A percentile compares a stretch with the other conserved stretches of the same genome.
These are phyloP conservation scores for Phaeosphaeria sp. DNA, from an alignment of 2,329 filamentous ascomycete species.

Conservation along the genomic window DNA sequence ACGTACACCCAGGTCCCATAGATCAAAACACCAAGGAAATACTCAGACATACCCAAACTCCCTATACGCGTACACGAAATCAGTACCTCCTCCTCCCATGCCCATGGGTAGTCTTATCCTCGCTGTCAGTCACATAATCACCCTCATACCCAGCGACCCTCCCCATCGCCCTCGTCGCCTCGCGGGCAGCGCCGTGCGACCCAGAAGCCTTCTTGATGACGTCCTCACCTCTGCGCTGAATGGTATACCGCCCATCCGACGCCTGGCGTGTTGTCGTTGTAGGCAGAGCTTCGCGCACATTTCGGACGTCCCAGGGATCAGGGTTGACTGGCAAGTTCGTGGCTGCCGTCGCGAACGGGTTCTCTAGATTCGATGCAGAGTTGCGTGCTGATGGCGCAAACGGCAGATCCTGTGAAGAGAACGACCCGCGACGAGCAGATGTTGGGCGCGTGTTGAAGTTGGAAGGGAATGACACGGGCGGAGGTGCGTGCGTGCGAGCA, in stretches of 20 bases:
- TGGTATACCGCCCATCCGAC: slow-evolving; percentile 13
- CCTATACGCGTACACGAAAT: neutral
- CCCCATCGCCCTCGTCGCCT: slow-evolving; percentile 25
- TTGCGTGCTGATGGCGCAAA: slow-evolving; percentile 21
- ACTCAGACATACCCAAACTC: neutral
- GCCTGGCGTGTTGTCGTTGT: slow-evolving; percentile 16
- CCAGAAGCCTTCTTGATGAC: slow-evolving; percentile 14
- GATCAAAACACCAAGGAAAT: neutral
- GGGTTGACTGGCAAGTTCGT: slow-evolving; percentile 10
- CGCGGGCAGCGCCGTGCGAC: slow-evolving; percentile 17
- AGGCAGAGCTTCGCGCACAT: slow-evolving; percentile 26
- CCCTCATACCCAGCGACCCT: slow-evolving; percentile 17
- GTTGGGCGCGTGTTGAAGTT: slow-evolving; percentile 24
- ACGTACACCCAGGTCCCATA: no score
- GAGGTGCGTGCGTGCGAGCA: slow-evolving; percentile 22
- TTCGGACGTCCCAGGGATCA: slow-evolving; percentile 37
- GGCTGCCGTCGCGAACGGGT: slow-evolving; percentile 16
- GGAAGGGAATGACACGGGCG: slow-evolving; percentile 25
- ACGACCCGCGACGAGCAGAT: slow-evolving; percentile 31
- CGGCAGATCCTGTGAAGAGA: slow-evolving; percentile 21
- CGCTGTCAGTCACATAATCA: slow-evolving; percentile 19
- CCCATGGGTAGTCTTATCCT: slow-evolving; percentile 6
- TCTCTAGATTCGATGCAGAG: slow-evolving; percentile 13
- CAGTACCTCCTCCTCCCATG: slow-evolving; percentile 2
- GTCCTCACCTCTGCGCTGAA: slow-evolving; percentile 20